Evolutionary conservation across 805 yeast species (phyloP), one percentile per base, ranked within the genome.

Genomic region (Brettanomyces bruxellensis): DNA sequence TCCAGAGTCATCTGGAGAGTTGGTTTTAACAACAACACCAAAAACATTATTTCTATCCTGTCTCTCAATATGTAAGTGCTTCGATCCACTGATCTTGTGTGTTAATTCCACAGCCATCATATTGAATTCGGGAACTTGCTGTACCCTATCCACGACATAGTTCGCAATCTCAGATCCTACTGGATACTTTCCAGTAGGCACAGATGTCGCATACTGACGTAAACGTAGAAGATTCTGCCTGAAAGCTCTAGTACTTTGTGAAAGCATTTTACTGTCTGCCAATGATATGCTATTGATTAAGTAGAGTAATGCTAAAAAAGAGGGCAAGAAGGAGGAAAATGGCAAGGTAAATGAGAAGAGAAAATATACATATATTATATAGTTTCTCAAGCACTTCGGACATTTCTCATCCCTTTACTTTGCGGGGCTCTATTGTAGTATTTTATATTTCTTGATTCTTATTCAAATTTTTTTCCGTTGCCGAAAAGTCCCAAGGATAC

Each of bases 1-100:
- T 23, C 99, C 99, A 4, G 96, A 86, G n/a, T 78, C 73, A 60
- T 93, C 82, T 0, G 98, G 96, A 0, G 99, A 96, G 55, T 89
- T 86, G 0, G 99, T 93, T 64, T 87, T 88, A 69, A 93, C 90
- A 1, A 85, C 88, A 39, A 93, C 76, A 51, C 90, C 78, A 60
- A 93, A 93, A 9, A 88, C 97, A 60, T 88, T 88, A 62, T 90
- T 91, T 43, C 71, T 68, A 59, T 91, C 97, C 47, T 81, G 79
- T 32, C 91, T 72, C 54, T 84, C 95, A 45, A 93, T 76, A 60
- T 93, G 99, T 28, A 93, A 61, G 64, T 91, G 97, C 47, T 78
- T 71, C 8, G 95, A 73, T 1, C 91, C 93, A 0, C 95, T 81
- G 37, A 67, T 71, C 23, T 58, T 56, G 62, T 93, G 97, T 22